Evolutionary conservation across 2,329 filamentous ascomycete species (phyloP).

Genomic region (Trichoderma asperellum): DNA sequence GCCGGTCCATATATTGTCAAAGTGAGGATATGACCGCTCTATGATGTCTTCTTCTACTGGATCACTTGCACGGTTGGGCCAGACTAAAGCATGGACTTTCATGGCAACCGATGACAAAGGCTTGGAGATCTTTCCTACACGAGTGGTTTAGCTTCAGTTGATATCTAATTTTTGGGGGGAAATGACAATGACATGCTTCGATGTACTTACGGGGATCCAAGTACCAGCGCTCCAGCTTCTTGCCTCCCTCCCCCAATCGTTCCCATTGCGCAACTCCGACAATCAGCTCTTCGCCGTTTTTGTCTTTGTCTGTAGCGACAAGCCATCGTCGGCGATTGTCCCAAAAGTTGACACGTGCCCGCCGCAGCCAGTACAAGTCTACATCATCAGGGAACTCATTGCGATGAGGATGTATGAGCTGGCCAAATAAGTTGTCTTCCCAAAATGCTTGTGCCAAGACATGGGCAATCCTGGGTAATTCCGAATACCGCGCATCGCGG

Average conservation of each 20-base stretch:
- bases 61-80: neutral
- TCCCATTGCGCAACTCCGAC: neutral
- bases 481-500: constrained; percentile 3
- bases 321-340: neutral
- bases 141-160: neutral
- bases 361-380: constrained; percentile 5
- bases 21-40: neutral
- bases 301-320: neutral
- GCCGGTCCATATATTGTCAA: neutral
- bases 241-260: neutral
- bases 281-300: neutral
- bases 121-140: neutral
- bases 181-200: too few relatives aligned
- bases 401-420: constrained; percentile 8
- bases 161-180: too few relatives aligned
- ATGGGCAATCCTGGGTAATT: neutral
- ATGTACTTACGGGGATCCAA: neutral
- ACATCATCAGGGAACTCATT: neutral
- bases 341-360: constrained; percentile 12
- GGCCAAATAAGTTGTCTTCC: constrained; percentile 8
- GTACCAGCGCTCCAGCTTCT: neutral
- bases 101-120: neutral
- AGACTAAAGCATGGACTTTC: neutral
- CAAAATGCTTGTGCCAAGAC: constrained; percentile 9
- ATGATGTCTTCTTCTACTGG: neutral